Percentiles rank a stretch among this genome's conserved stretches.
These are phyloP conservation scores for Sphaerostilbella broomeana DNA, from an alignment of 2,329 filamentous ascomycete genomes.

Conservation along the genomic window DNA sequence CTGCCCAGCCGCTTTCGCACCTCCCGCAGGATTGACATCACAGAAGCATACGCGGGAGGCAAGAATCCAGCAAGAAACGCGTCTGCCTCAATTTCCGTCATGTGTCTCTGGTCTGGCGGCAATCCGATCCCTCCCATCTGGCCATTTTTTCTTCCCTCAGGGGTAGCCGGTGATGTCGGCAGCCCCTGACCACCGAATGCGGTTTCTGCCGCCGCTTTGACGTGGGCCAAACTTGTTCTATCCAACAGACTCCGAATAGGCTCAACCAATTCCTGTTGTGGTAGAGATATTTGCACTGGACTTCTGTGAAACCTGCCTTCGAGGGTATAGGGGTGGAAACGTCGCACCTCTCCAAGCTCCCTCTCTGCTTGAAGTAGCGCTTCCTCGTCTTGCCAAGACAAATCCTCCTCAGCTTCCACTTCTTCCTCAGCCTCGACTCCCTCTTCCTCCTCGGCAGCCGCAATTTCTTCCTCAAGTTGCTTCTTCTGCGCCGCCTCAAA, in stretches of 20 bases:
- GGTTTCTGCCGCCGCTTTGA: constrained; percentile 63
- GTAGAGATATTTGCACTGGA: constrained; percentile 69
- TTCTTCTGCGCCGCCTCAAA: constrained; percentile 42
- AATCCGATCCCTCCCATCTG: constrained; percentile 60
- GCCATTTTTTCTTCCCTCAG: constrained; percentile 46
- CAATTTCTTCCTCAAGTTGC: constrained; percentile 17
- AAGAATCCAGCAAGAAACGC: constrained; percentile 63
- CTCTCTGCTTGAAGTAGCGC: constrained; percentile 27
- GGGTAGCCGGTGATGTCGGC: constrained; percentile 70
- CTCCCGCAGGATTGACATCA: constrained; percentile 63
- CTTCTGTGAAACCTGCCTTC: constrained; percentile 68
- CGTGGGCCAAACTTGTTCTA: constrained; percentile 64
- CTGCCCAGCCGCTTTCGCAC: constrained; percentile 65
- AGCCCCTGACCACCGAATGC: constrained; percentile 71
- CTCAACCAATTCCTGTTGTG: constrained; percentile 58
- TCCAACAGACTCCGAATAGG: constrained; percentile 65
- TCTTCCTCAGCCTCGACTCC: constrained; percentile 19
- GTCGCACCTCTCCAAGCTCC: constrained; percentile 30
- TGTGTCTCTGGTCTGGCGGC: constrained; percentile 55
- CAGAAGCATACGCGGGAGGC: constrained; percentile 63
- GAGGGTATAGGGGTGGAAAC: constrained; percentile 67
- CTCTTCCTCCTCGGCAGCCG: constrained; percentile 17
- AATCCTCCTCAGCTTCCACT: constrained; percentile 19
- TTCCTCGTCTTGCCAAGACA: constrained; percentile 14
- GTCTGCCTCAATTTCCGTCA: constrained; percentile 71